These are phyloP conservation scores for Amanita exitialis DNA, from an alignment of 768 basidiomycete genomes.

Conservation along the genomic window DNA sequence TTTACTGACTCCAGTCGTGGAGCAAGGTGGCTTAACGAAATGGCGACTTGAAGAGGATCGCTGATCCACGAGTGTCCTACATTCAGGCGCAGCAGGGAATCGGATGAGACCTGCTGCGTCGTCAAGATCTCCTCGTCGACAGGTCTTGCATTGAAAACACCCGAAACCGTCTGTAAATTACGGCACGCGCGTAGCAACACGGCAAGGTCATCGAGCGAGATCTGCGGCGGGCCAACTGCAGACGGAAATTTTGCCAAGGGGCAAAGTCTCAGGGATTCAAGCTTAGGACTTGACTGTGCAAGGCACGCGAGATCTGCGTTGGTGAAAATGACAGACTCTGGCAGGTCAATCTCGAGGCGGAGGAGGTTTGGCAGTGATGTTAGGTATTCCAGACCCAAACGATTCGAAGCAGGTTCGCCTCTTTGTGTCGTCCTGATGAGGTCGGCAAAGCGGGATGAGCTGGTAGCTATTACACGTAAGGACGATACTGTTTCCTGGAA, in stretches of 20 bases:
- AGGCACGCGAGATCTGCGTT: constrained; percentile 49
- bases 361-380: constrained; percentile 40
- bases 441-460: constrained; percentile 71
- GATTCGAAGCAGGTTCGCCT: constrained; percentile 48
- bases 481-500: constrained; percentile 52
- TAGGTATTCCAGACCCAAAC: constrained; percentile 53
- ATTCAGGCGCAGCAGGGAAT: constrained; percentile 60
- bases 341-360: constrained; percentile 70
- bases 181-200: constrained; percentile 48
- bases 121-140: constrained; percentile 34
- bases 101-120: constrained; percentile 42
- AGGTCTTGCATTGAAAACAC: constrained; percentile 50
- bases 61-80: constrained; percentile 66
- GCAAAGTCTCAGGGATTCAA: constrained; percentile 62
- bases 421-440: constrained; percentile 68
- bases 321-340: constrained; percentile 62
- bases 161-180: constrained; percentile 53
- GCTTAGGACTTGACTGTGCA: constrained; percentile 51
- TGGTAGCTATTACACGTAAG: constrained; percentile 53
- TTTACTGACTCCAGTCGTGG: constrained; percentile 59
- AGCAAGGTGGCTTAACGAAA: constrained; percentile 71
- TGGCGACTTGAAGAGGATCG: constrained; percentile 60
- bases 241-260: constrained; percentile 58
- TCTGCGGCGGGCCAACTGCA: constrained; percentile 37
- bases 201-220: constrained; percentile 56